phyloP scores from a whole-genome alignment of 208 protist species.

The Tritrichomonas foetus region DNA sequence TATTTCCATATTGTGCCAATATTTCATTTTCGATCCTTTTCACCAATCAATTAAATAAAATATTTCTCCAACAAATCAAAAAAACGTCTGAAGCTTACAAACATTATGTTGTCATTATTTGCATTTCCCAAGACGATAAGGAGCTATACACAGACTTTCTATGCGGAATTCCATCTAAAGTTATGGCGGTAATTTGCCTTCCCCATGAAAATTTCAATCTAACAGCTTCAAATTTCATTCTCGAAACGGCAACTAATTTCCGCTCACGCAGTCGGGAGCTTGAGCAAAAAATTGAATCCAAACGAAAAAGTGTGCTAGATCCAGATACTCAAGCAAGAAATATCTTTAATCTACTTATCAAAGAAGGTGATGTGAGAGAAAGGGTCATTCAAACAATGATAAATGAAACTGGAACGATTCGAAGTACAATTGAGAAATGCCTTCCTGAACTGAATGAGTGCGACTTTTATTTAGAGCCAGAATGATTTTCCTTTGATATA shows the following conservation, averaged over 20 bases:
- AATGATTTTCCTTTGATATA: too few relatives aligned
- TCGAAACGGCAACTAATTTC: not conserved
- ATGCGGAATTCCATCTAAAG: not conserved
- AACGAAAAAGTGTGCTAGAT: not conserved
- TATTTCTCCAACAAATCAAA: not conserved
- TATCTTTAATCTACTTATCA: not conserved
- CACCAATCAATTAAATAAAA: not conserved
- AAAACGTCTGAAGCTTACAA: not conserved
- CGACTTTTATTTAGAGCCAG: not conserved
- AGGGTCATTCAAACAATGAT: not conserved
- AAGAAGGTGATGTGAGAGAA: not conserved
- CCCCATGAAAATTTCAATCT: not conserved
- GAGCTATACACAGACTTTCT: not conserved
- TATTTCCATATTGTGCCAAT: not conserved
- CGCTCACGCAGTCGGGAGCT: not conserved
- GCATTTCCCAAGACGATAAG: not conserved
- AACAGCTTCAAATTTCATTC: not conserved
- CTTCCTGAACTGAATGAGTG: not conserved
- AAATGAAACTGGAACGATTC: not conserved
- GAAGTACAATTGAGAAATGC: not conserved
- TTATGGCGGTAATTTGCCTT: not conserved
- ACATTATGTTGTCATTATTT: not conserved
- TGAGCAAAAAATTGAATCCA: not conserved
- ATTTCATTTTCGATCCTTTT: not conserved
- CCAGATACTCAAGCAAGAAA: not conserved